Base-by-base conservation (phyloP, 1,284 basidiomycete species). In the Apiotrichum siamense region DNA sequence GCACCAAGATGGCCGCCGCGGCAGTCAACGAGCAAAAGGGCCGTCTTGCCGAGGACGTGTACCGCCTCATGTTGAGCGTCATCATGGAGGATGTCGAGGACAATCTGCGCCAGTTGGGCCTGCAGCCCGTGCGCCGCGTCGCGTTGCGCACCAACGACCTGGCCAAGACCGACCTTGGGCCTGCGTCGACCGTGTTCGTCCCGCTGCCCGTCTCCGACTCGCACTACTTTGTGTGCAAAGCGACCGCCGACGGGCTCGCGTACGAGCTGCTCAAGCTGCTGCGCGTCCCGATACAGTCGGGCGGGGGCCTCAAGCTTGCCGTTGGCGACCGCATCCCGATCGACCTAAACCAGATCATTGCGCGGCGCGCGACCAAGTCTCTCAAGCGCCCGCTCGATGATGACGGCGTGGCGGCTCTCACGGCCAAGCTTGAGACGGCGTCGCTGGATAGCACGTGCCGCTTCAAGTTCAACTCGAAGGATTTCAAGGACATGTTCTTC, bases 251-350 rank as follows among this genome's bases (percentile, higher is more conserved):
- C 10, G 66, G 66, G 13, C 54, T 72, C 6, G 44, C 49, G 3
- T 74, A 66, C 52, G 70, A 71, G 48, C 55, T 72, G 2, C 45
- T 74, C 6, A 62, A 64, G 50, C 47, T 72, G 1, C 46, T 52
- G n/a, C 62, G 62, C 36, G 57, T 68, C 3, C 57, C 64, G 2
- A 52, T 57, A 35, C 67, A 69, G 24, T 60, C 56, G 44, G 64
- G 64, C n/a, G 41, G 66, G 7, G 64, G 62, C 0, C 55, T 55
- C 33, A 67, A 64, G 52, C 50, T 64, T 36, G 53, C 56, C 4
- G 54, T 72, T 9, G 63, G 63, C 5, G 69, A 70, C 44, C 50
- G 61, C 33, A 58, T 49, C 2, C 59, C 58, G 3, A 52, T 69
- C 46, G 63, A 65, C 35, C 40, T 70, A 17, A 45, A 31, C 23